Base-by-base conservation (phyloP, 2,329 filamentous ascomycete genomes). In the Colletotrichum coccodes region DNA sequence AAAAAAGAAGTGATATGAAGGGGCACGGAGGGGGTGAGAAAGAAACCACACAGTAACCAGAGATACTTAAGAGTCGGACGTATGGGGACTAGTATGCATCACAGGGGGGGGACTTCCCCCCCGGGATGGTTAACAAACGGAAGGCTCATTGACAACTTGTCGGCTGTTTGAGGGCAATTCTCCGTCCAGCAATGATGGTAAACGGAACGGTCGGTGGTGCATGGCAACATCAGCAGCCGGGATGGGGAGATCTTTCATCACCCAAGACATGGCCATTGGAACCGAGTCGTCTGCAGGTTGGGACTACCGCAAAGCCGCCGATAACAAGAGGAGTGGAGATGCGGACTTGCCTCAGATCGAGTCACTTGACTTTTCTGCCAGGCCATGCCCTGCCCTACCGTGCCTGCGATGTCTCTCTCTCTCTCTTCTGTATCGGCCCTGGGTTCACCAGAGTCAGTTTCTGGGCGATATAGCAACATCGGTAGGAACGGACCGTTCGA, bases 401-500 rank as follows among this genome's bases (percentile, higher is more conserved):
- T 60, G 32, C 26, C 23, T 12, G 14, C n/a, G 9, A 36, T 18
- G 11, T 28, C 42, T 58, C 26, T 32, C 26, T 44, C 21, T 26
- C 32, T 50, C 42, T 62, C 47, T 68, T 50, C 42, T 62, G 44
- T 68, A 70, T 54, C 65, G 60, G 59, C 44, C 57, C 72, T 75
- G n/a, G 75, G 74, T 76, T 75, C 76, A 71, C 72, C 67, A 72
- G 53, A 56, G 18, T 18, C 21, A 7, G 68, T 70, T 75, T 68
- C 70, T 73, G 74, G 75, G 73, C 72, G 61, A 76, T 76, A 78
- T 76, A 76, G 77, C 74, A 77, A 80, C 72, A 72, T 78, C 81
- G 81, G 81, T 77, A 79, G 75, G 76, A 72, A 75, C 81, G 81
- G 81, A 79, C 81, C 81, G 81, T 75, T 71, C 73, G 77, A 76